phyloP scores from a whole-genome alignment of 345 rosid species.

The Mangifera indica region DNA sequence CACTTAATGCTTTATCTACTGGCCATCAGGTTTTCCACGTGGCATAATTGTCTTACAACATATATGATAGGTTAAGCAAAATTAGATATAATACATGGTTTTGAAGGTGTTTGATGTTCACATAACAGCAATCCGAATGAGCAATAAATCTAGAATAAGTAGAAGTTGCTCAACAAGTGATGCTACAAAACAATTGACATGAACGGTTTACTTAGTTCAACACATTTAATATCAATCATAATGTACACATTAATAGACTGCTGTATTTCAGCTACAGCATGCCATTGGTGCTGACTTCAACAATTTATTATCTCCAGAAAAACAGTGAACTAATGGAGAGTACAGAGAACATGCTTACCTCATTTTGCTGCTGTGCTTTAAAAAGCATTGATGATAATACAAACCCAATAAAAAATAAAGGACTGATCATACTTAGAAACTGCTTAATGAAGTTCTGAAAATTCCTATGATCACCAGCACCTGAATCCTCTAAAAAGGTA shows the following conservation, averaged over 20 bases:
- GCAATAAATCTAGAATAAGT: not conserved
- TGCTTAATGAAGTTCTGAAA: conserved; percentile 23
- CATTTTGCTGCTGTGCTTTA: conserved; percentile 26
- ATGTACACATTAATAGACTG: not conserved
- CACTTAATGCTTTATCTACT: not conserved
- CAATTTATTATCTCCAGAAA: not conserved
- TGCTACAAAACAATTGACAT: not conserved
- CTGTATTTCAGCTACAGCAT: not conserved
- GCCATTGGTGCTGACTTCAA: not conserved
- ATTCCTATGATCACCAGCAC: conserved; percentile 34
- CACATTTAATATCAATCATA: not conserved
- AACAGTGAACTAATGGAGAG: conserved; percentile 5
- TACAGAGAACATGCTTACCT: conserved; percentile 27
- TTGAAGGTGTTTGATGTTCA: not conserved
- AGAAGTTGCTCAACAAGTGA: not conserved
- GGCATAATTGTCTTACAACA: conserved; percentile 1
- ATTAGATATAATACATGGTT: not conserved
- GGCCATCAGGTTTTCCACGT: not conserved
- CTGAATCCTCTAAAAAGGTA: conserved; percentile 33
- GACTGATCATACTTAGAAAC: conserved; percentile 22
- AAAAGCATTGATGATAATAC: conserved; percentile 15
- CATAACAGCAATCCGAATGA: not conserved
- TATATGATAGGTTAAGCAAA: not conserved
- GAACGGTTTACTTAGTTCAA: not conserved
- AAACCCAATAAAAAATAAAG: conserved; percentile 28